Evolutionary conservation across 768 basidiomycete genomes (phyloP).

Genomic region (Cyclocybe aegerita): DNA sequence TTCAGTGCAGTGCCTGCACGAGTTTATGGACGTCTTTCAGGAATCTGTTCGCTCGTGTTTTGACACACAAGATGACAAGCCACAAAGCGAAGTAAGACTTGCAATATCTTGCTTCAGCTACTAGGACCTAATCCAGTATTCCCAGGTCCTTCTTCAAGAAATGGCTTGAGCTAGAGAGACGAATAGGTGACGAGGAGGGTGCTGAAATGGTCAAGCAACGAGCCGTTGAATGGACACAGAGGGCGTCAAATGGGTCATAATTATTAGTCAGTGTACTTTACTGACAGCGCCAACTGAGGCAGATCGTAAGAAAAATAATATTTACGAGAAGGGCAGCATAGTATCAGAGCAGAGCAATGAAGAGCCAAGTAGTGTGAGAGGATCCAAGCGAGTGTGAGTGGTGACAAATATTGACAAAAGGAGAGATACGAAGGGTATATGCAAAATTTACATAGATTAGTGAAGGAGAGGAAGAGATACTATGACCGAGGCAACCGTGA

Average conservation of each 20-base stretch:
- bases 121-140: constrained; percentile 11
- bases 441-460: constrained; percentile 39
- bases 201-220: constrained; percentile 79
- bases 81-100: constrained; percentile 90
- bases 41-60: constrained; percentile 82
- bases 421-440: constrained; percentile 47
- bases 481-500: constrained; percentile 58
- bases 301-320: constrained; percentile 21
- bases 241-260: constrained; percentile 35
- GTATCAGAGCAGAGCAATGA: constrained; percentile 28
- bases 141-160: constrained; percentile 94
- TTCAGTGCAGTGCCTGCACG: constrained; percentile 1
- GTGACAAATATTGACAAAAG: constrained; percentile 17
- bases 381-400: constrained; percentile 58
- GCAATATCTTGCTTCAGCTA: background rate
- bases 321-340: constrained; percentile 23
- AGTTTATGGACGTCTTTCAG: constrained; percentile 33
- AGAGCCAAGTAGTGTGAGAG: constrained; percentile 29
- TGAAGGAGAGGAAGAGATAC: constrained; percentile 25
- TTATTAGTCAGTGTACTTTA: constrained; percentile 22
- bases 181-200: constrained; percentile 85
- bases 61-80: constrained; percentile 85
- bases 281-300: constrained; percentile 18
- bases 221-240: constrained; percentile 90
- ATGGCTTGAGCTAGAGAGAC: constrained; percentile 87